phyloP scores from a whole-genome alignment of 2,329 filamentous ascomycete species.

The Nemania diffusa region DNA sequence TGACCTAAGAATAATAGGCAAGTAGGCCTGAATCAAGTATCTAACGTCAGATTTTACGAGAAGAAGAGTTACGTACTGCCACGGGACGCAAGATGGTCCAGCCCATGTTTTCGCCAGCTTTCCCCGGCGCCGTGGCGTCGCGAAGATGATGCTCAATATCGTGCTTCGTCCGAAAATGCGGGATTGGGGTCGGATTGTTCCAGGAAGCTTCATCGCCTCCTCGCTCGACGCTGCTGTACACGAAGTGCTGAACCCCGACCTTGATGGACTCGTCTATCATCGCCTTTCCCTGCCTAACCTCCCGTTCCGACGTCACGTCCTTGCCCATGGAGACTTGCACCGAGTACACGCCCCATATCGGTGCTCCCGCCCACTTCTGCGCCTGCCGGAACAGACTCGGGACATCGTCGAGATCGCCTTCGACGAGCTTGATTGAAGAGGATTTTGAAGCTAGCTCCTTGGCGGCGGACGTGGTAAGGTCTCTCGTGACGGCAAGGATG shows the following conservation, averaged over 20 bases:
- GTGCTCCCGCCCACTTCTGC: slow-evolving; percentile 35
- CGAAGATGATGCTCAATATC: slow-evolving; percentile 70
- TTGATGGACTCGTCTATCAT: slow-evolving; percentile 68
- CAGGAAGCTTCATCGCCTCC: slow-evolving; percentile 63
- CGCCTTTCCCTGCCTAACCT: slow-evolving; percentile 63
- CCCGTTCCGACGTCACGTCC: slow-evolving; percentile 51
- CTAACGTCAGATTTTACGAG: too few relatives aligned
- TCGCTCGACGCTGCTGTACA: slow-evolving; percentile 73
- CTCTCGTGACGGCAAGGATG: slow-evolving; percentile 70
- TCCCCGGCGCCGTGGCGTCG: slow-evolving; percentile 53
- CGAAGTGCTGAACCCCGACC: slow-evolving; percentile 66
- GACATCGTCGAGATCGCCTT: slow-evolving; percentile 66
- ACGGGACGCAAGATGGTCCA: slow-evolving; percentile 72
- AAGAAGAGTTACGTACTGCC: slow-evolving; percentile 46
- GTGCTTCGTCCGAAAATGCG: slow-evolving; percentile 71
- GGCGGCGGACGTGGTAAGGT: slow-evolving; percentile 58
- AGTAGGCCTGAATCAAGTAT: too few relatives aligned
- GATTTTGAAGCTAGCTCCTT: slow-evolving; percentile 57
- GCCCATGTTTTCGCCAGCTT: slow-evolving; percentile 55
- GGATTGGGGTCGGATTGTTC: slow-evolving; percentile 64
- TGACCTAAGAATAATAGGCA: background rate
- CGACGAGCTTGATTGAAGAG: slow-evolving; percentile 51
- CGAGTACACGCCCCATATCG: slow-evolving; percentile 70
- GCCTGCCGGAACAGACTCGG: slow-evolving; percentile 58
- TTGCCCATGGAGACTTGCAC: slow-evolving; percentile 57